phyloP scores from a whole-genome alignment of 352 stramenopile genomes.

The Pythium insidiosum region DNA sequence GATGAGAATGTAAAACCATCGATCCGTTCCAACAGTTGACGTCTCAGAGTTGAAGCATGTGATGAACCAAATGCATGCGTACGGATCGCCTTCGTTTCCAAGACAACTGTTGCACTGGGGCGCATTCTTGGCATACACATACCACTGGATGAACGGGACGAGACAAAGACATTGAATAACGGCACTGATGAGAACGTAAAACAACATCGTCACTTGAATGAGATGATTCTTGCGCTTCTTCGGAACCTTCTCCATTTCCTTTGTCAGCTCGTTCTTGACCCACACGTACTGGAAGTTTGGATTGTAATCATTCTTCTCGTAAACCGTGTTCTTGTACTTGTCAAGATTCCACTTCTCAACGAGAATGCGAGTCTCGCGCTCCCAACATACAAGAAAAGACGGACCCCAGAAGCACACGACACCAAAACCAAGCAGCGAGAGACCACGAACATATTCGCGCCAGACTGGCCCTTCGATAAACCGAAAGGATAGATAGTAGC shows the following conservation, averaged over 20 bases:
- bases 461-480: constrained; percentile 48
- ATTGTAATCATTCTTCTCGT: constrained; percentile 84
- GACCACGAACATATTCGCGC: constrained; percentile 63
- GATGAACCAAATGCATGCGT: constrained; percentile 74
- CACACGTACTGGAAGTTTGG: constrained; percentile 81
- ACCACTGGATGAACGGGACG: constrained; percentile 87
- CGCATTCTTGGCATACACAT: constrained; percentile 84
- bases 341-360: constrained; percentile 85
- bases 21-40: constrained; percentile 73
- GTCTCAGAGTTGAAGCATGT: constrained; percentile 73
- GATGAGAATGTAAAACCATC: constrained; percentile 86
- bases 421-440: constrained; percentile 57
- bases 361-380: constrained; percentile 79
- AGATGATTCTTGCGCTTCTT: constrained; percentile 79
- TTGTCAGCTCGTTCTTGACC: constrained; percentile 80
- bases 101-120: constrained; percentile 59
- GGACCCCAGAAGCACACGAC: constrained; percentile 79
- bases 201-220: constrained; percentile 83
- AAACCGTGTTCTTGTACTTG: constrained; percentile 87
- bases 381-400: constrained; percentile 78
- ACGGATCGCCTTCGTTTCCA: constrained; percentile 25
- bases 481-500: constrained; percentile 77
- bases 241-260: constrained; percentile 85
- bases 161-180: constrained; percentile 77
- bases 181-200: constrained; percentile 69